Conservation (phyloP, 2,329 filamentous ascomycete genomes). For the Lasiodiplodia citricola region DNA sequence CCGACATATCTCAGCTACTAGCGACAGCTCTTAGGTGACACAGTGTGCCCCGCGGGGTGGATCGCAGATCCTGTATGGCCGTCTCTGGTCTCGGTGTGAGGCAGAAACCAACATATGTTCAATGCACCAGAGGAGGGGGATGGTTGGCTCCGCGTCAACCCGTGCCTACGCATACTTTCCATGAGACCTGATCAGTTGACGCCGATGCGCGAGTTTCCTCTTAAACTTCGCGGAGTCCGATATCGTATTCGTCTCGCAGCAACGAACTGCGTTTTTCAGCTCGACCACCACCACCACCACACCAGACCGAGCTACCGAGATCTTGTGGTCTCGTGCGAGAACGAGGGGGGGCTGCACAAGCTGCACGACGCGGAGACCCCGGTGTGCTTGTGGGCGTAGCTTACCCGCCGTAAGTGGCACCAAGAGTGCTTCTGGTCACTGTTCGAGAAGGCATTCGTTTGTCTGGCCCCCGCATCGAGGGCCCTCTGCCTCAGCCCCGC, state of each 20-base stretch:
- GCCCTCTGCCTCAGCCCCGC: not conserved
- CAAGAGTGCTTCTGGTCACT: not conserved
- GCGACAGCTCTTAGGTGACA: not conserved
- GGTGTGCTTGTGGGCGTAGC: not conserved
- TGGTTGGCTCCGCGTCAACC: constrained; percentile 9
- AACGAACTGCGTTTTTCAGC: constrained; percentile 1
- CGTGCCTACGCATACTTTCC: constrained; percentile 5
- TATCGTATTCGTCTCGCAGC: not conserved
- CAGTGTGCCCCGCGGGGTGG: constrained; percentile 3
- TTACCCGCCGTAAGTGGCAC: not conserved
- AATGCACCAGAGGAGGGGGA: not conserved
- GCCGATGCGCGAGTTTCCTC: not conserved
- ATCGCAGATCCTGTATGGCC: not conserved
- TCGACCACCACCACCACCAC: not conserved
- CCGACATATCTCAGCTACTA: constrained; percentile 11
- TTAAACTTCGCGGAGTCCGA: not conserved
- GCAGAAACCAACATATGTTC: constrained; percentile 15
- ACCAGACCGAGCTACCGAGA: not conserved
- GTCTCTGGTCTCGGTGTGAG: constrained; percentile 4
- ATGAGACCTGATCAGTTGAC: constrained; percentile 19
- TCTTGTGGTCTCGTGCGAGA: constrained; percentile 16
- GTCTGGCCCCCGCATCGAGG: constrained; percentile 1
- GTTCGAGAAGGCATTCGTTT: constrained; percentile 11
- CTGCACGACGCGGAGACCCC: not conserved
- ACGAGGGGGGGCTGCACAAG: not conserved